Conservation (phyloP, 805 yeast species). For the Isabelozyma heimii region DNA sequence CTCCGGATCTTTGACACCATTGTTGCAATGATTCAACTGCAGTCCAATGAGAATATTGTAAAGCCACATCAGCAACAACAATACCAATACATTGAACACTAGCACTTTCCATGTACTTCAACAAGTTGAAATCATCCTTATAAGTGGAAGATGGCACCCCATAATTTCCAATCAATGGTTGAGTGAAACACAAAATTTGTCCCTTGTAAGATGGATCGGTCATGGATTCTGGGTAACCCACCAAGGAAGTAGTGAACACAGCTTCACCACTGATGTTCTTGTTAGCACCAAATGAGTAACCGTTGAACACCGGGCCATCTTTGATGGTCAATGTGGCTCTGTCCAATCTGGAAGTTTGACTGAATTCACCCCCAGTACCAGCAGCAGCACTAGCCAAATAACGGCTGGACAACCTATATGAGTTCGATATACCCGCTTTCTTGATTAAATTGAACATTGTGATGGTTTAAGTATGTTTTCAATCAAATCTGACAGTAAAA, state of each 20-base stretch:
- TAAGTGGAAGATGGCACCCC: constrained; percentile 89
- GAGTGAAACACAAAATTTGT: constrained; percentile 94
- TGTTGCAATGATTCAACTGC: constrained; percentile 93
- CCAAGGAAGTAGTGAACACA: constrained; percentile 95
- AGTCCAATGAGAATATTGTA: constrained; percentile 98
- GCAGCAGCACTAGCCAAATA: constrained; percentile 33
- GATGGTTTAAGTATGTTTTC: background rate
- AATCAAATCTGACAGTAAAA: background rate
- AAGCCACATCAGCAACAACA: constrained; percentile 92
- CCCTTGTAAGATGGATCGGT: constrained; percentile 98
- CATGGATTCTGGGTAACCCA: constrained; percentile 98
- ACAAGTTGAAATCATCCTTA: constrained; percentile 79
- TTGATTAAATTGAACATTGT: background rate
- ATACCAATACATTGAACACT: constrained; percentile 92
- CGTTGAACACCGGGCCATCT: constrained; percentile 91
- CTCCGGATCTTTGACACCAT: constrained; percentile 96
- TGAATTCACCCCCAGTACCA: constrained; percentile 13
- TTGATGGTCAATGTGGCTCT: constrained; percentile 89
- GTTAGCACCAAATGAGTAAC: constrained; percentile 94
- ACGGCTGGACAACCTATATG: background rate
- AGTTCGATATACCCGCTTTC: background rate
- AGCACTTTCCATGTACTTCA: constrained; percentile 90
- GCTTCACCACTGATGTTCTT: constrained; percentile 94
- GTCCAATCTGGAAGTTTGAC: constrained; percentile 46
- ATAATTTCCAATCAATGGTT: constrained; percentile 95